phyloP scores from a whole-genome alignment of 805 yeast species.

The Spathaspora girioi region DNA sequence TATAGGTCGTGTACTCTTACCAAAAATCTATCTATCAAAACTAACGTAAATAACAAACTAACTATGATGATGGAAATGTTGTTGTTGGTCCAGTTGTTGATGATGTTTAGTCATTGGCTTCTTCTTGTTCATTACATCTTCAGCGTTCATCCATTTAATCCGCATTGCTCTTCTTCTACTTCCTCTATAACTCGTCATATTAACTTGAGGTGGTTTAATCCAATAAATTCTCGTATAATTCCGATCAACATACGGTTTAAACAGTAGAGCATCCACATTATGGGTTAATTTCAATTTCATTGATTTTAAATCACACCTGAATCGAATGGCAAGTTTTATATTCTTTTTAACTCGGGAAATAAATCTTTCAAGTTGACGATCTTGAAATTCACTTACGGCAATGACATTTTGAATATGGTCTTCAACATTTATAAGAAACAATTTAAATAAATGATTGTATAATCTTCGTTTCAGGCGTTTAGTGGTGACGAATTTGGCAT shows the following conservation, averaged over 20 bases:
- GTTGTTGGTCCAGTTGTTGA: background rate
- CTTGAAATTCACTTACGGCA: constrained; percentile 32
- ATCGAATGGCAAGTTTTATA: constrained; percentile 22
- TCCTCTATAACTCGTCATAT: background rate
- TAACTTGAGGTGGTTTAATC: constrained; percentile 11
- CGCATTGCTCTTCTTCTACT: background rate
- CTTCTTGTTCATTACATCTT: background rate
- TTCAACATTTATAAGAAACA: constrained; percentile 33
- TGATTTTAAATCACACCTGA: constrained; percentile 15
- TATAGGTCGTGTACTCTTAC: background rate
- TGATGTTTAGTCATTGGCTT: background rate
- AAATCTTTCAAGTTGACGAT: constrained; percentile 23
- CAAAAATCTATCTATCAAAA: background rate
- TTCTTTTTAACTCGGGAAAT: constrained; percentile 21
- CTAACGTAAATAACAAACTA: background rate
- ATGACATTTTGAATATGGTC: constrained; percentile 36
- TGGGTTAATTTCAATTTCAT: constrained; percentile 12
- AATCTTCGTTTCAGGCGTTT: constrained; percentile 20
- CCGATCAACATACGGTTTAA: constrained; percentile 19
- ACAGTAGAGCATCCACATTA: constrained; percentile 22
- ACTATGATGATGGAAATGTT: background rate
- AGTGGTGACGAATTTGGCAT: constrained; percentile 22
- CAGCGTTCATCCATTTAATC: background rate
- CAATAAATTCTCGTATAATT: constrained; percentile 32
- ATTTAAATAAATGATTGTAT: constrained; percentile 30